A percentile compares a stretch with the other conserved stretches of the same genome.
Conservation (phyloP, 2,329 filamentous ascomycete genomes). For the Tolypocladium tundrense region DNA sequence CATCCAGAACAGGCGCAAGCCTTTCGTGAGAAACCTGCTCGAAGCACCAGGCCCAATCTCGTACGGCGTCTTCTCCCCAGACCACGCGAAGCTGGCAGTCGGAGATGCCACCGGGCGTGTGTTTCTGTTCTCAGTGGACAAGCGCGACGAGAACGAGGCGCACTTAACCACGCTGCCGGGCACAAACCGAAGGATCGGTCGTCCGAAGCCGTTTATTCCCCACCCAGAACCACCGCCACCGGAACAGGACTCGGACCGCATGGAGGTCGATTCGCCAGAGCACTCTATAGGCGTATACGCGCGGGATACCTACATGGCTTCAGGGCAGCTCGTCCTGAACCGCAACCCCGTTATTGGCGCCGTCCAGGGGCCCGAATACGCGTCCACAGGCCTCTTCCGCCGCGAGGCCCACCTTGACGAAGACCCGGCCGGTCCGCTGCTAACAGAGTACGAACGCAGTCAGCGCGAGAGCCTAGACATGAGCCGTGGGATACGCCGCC, state of each 20-base stretch:
- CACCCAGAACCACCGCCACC: slow-evolving; percentile 40
- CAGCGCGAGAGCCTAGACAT: slow-evolving; percentile 32
- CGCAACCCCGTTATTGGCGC: slow-evolving; percentile 40
- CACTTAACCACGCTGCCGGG: slow-evolving; percentile 27
- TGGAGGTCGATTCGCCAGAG: slow-evolving; percentile 2
- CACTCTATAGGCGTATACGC: slow-evolving; percentile 13
- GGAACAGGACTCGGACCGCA: slow-evolving; percentile 8
- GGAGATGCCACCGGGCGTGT: slow-evolving; percentile 53
- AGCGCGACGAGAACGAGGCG: slow-evolving; percentile 25
- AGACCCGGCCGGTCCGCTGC: slow-evolving; percentile 32
- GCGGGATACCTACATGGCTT: slow-evolving; percentile 22
- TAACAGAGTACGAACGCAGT: slow-evolving; percentile 28
- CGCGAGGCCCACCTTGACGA: slow-evolving; percentile 36
- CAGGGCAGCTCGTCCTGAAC: slow-evolving; percentile 29
- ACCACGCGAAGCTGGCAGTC: slow-evolving; percentile 43
- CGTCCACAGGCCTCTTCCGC: slow-evolving; percentile 33
- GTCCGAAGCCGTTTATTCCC: slow-evolving; percentile 36
- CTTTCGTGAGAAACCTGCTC: slow-evolving; percentile 42
- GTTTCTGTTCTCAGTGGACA: slow-evolving; percentile 41
- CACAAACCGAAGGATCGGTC: slow-evolving; percentile 25
- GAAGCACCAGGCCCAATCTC: slow-evolving; percentile 46
- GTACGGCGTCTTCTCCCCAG: slow-evolving; percentile 47
- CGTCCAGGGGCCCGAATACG: slow-evolving; percentile 45
- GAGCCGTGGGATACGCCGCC: slow-evolving; percentile 11
- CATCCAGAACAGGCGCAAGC: slow-evolving; percentile 32